Evolutionary conservation across 2,329 filamentous ascomycete genomes (phyloP).

Genomic region (Cladobotryum protrusum): DNA sequence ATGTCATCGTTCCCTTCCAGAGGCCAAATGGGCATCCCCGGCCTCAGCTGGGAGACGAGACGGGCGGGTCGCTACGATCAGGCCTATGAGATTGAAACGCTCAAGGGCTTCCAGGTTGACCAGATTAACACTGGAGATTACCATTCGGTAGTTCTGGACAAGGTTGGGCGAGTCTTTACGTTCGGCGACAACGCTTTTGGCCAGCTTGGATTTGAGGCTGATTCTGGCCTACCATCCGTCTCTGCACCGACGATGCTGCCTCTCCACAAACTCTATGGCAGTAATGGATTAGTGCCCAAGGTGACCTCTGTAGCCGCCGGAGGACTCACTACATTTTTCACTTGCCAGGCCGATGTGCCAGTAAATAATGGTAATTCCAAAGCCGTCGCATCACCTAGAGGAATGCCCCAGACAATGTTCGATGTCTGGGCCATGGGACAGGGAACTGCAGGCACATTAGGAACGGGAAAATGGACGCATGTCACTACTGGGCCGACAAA

Average conservation of each 20-base stretch:
- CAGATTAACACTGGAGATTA: constrained; percentile 79
- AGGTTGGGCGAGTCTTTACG: constrained; percentile 69
- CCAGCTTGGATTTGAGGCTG: constrained; percentile 79
- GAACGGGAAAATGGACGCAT: constrained; percentile 85
- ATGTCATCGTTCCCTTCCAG: constrained; percentile 69
- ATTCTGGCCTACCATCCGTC: constrained; percentile 52
- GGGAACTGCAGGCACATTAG: constrained; percentile 77
- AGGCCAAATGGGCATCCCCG: constrained; percentile 83
- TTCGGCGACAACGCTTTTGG: constrained; percentile 90
- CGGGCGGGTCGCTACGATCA: constrained; percentile 74
- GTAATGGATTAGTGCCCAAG: constrained; percentile 53
- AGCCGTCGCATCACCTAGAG: constrained; percentile 24
- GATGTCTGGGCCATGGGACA: constrained; percentile 86
- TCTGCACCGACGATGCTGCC: constrained; percentile 68
- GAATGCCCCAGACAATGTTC: constrained; percentile 24
- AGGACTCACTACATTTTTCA: constrained; percentile 81
- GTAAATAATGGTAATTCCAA: constrained; percentile 13
- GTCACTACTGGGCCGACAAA: constrained; percentile 71
- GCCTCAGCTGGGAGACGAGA: constrained; percentile 71
- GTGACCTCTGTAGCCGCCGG: constrained; percentile 80
- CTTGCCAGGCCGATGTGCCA: constrained; percentile 65
- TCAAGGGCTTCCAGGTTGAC: constrained; percentile 64
- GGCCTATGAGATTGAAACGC: constrained; percentile 68
- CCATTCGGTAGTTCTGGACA: constrained; percentile 75
- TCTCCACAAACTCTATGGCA: constrained; percentile 65